Evolutionary conservation across 306 rosid species (phyloP).

Genomic region (Castanea sativa): DNA sequence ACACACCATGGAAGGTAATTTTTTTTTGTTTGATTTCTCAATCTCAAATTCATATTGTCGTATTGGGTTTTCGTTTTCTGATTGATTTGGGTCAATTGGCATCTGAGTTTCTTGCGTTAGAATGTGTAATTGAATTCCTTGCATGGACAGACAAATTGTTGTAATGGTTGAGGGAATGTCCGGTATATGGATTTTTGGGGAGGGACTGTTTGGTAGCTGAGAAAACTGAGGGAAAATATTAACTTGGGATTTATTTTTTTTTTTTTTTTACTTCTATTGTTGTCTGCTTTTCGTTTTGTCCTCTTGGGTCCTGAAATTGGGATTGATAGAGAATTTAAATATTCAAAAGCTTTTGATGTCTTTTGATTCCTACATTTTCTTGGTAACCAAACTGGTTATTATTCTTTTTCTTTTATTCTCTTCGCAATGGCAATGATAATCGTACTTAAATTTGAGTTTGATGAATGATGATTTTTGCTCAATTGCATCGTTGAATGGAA

Average conservation of each 20-base stretch:
- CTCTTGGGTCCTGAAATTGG: not conserved
- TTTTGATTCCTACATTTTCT: slow-evolving; percentile 16
- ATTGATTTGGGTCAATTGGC: slow-evolving; percentile 22
- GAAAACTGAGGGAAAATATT: slow-evolving; percentile 31
- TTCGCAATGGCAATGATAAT: not conserved
- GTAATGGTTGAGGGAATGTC: slow-evolving; percentile 21
- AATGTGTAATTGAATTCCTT: slow-evolving; percentile 24
- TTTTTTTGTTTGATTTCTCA: slow-evolving; percentile 8
- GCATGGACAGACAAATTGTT: slow-evolving; percentile 31
- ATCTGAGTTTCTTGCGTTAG: slow-evolving; percentile 24
- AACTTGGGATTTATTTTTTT: not conserved
- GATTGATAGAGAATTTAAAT: not conserved
- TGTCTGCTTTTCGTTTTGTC: not conserved
- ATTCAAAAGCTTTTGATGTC: slow-evolving; percentile 4
- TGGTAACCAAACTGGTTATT: slow-evolving; percentile 5
- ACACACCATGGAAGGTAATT: slow-evolving; percentile 77
- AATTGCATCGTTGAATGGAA: not conserved
- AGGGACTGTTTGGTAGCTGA: slow-evolving; percentile 26
- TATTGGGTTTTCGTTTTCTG: slow-evolving; percentile 40
- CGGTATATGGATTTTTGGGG: slow-evolving; percentile 20
- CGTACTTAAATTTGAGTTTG: slow-evolving; percentile 18
- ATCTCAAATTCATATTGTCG: slow-evolving; percentile 16
- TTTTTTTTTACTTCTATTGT: not conserved
- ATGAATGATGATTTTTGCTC: not conserved
- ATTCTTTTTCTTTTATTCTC: not conserved